phyloP scores from a whole-genome alignment of 2,329 filamentous ascomycete species.

The Sclerotinia trifoliorum region DNA sequence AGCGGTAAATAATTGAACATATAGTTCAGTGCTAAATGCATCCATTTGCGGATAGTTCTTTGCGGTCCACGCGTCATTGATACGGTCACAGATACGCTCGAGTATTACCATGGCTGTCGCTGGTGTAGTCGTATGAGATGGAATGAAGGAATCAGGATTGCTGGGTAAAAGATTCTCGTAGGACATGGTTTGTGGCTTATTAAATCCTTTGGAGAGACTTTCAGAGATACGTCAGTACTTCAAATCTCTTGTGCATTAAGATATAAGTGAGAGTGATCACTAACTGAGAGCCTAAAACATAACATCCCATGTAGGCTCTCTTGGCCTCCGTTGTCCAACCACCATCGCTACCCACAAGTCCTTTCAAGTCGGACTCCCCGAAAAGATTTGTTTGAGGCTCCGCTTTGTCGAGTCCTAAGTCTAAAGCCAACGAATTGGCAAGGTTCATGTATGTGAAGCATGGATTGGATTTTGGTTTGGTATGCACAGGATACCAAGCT shows the following conservation, averaged over 20 bases:
- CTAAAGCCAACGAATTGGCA: slow-evolving; percentile 38
- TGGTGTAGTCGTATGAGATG: slow-evolving; percentile 15
- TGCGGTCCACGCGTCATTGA: slow-evolving; percentile 19
- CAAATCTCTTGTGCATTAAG: too few relatives aligned
- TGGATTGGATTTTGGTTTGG: slow-evolving; percentile 36
- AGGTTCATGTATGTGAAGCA: slow-evolving; percentile 39
- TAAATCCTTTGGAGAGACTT: slow-evolving; percentile 29
- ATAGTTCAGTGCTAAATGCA: slow-evolving; percentile 31
- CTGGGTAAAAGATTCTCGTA: slow-evolving; percentile 31
- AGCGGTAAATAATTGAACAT: slow-evolving; percentile 32
- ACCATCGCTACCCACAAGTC: slow-evolving; percentile 28
- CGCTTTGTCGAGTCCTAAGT: slow-evolving; percentile 38
- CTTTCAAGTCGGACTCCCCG: slow-evolving; percentile 27
- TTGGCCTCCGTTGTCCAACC: slow-evolving; percentile 33
- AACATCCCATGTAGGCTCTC: slow-evolving; percentile 37
- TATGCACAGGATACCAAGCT: slow-evolving; percentile 50
- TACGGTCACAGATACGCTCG: slow-evolving; percentile 30
- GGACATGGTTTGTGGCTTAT: slow-evolving; percentile 34
- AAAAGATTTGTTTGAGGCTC: slow-evolving; percentile 29
- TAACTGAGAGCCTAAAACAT: slow-evolving; percentile 38
- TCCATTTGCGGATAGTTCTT: slow-evolving; percentile 26
- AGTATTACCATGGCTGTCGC: slow-evolving; percentile 27
- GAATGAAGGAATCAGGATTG: slow-evolving; percentile 20
- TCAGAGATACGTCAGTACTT: background rate
- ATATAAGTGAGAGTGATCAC: background rate